These are phyloP conservation scores for Anethum foeniculum DNA, from an alignment of 140 eudicot genomes.

Conservation along the genomic window DNA sequence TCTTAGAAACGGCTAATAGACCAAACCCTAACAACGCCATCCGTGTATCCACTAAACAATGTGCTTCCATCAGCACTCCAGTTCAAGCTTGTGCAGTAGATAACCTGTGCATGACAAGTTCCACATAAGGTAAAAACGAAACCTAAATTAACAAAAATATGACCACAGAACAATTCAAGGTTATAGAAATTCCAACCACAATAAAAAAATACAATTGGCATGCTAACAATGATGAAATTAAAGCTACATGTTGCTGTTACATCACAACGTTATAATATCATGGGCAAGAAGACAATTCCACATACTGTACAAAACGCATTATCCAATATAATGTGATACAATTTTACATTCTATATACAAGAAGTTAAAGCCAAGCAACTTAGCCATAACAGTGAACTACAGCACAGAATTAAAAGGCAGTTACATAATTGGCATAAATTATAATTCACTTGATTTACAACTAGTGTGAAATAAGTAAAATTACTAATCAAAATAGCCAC, in stretches of 20 bases:
- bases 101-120: not conserved
- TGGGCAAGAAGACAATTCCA: not conserved
- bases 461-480: not conserved
- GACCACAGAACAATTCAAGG: not conserved
- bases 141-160: not conserved
- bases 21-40: slow-evolving; percentile 12
- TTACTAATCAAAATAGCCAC: not conserved
- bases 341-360: not conserved
- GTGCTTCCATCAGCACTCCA: slow-evolving; percentile 17
- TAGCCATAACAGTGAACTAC: not conserved
- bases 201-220: not conserved
- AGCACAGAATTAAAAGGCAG: not conserved
- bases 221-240: not conserved
- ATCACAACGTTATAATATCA: not conserved
- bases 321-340: not conserved
- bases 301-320: not conserved
- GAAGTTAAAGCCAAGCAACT: not conserved
- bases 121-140: not conserved
- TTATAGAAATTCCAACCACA: not conserved
- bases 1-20: not conserved
- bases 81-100: slow-evolving; percentile 7
- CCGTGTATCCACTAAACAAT: slow-evolving; percentile 9
- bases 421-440: not conserved
- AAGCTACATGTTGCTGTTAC: not conserved
- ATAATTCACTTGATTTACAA: not conserved